These are phyloP conservation scores for Arthrobotrys sinensis DNA, from an alignment of 2,329 filamentous ascomycete species.

Conservation along the genomic window DNA sequence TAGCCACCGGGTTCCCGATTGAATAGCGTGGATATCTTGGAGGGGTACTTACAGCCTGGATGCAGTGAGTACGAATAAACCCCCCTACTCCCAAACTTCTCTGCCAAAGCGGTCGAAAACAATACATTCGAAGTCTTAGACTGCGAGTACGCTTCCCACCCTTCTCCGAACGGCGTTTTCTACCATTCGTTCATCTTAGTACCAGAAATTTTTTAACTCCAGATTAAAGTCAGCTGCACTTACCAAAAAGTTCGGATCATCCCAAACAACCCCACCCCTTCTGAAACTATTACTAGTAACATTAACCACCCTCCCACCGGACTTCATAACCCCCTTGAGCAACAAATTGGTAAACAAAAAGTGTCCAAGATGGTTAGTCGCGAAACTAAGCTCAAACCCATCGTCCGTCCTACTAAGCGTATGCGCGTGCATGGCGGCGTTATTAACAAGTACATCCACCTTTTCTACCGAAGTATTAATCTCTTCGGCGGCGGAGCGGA, in stretches of 20 bases:
- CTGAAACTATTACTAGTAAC: conserved; percentile 70
- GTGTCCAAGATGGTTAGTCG: conserved; percentile 67
- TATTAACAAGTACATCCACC: conserved; percentile 69
- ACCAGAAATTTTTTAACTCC: background rate
- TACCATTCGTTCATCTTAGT: background rate
- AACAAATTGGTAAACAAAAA: conserved; percentile 69
- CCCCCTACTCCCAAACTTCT: conserved; percentile 65
- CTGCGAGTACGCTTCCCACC: conserved; percentile 70
- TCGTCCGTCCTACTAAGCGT: conserved; percentile 65
- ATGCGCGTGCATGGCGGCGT: conserved; percentile 67
- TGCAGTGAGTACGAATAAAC: conserved; percentile 69
- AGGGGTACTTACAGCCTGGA: conserved; percentile 66
- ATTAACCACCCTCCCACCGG: conserved; percentile 67
- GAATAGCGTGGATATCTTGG: background rate
- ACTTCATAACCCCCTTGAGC: conserved; percentile 62
- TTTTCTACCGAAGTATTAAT: conserved; percentile 66
- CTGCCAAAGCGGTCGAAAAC: conserved; percentile 68
- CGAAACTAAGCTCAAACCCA: conserved; percentile 67
- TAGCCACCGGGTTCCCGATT: background rate
- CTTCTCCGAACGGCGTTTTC: conserved; percentile 66
- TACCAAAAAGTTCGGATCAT: conserved; percentile 70
- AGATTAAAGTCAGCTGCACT: background rate
- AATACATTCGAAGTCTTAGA: conserved; percentile 72
- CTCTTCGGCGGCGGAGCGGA: conserved; percentile 68
- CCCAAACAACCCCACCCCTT: conserved; percentile 68